Evolutionary conservation across 2,329 filamentous ascomycete species (phyloP), one percentile per base, ranked within the genome.

Genomic region (Phyllosticta ampelicida): DNA sequence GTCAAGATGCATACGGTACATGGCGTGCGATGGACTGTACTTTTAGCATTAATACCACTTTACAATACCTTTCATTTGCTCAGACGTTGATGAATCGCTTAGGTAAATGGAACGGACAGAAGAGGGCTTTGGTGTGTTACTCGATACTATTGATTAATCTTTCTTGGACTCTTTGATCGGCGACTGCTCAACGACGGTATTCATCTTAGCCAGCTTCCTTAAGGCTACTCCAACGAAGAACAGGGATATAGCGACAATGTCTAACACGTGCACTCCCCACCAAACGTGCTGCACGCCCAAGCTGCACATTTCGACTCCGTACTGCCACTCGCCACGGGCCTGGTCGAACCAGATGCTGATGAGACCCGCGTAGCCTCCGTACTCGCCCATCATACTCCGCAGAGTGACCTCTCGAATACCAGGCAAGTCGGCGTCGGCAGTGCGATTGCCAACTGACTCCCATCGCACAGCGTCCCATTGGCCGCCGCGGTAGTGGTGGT

Each of bases 331-430:
- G 0, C 85, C 1, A 1, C 73, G 71, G 2, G 79, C 76, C 58
- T 81, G 72, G 70, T 97, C 89, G 68, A 92, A 97, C 92, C 92
- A 99, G 0, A 88, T 80, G 61, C 87, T 94, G 48, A 99, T 73
- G 49, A 99, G 77, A 0, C 90, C 94, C 0, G 90, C 90, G 69
- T 96, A 94, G 19, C 94, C 94, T n/a, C 84, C 86, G 72, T 87
- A 99, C 59, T 89, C 88, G 58, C 94, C 94, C 94, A 99, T 99
- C 90, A 99, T 97, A 71, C 90, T 96, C 60, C 91, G 85, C 1
- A 99, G 87, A 0, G 94, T 99, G 63, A 97, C 84, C 73, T 99
- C 94, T 26, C 92, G 80, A 5, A 96, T 77, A 0, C 86, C 86
- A 0, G 86, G 82, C 2, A 81, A 64, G 4, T 70, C 67, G 13